These are phyloP conservation scores for Linderniella brevidens DNA, from an alignment of 257 asterid species.

Conservation along the genomic window DNA sequence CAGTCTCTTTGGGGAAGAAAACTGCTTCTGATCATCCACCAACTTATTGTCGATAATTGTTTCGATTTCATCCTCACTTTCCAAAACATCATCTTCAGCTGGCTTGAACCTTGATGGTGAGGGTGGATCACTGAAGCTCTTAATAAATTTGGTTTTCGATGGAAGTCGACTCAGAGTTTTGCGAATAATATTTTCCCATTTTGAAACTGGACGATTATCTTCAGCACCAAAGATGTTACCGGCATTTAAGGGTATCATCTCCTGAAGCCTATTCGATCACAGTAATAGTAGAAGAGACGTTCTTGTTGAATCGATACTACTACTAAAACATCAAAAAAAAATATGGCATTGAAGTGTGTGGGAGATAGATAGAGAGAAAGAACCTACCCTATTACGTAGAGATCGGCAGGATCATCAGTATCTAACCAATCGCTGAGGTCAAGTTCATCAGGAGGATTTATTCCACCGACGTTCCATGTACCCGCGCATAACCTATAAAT, in stretches of 20 bases:
- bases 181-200: conserved; percentile 84
- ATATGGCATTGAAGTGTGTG: too few relatives aligned
- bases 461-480: conserved; percentile 83
- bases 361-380: not conserved
- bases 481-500: conserved; percentile 29
- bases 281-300: not conserved
- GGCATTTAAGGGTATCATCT: conserved; percentile 87
- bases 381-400: conserved; percentile 70
- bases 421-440: conserved; percentile 72
- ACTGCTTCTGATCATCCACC: conserved; percentile 14
- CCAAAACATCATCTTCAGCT: conserved; percentile 50
- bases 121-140: conserved; percentile 75
- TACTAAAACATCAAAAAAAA: too few relatives aligned
- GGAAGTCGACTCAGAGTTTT: conserved; percentile 51
- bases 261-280: conserved; percentile 57
- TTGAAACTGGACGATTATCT: conserved; percentile 63
- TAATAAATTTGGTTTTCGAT: conserved; percentile 36
- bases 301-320: not conserved
- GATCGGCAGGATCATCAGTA: conserved; percentile 64
- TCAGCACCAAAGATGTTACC: conserved; percentile 91
- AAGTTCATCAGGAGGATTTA: conserved; percentile 47
- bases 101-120: conserved; percentile 81
- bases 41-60: conserved; percentile 20
- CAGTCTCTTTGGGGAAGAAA: conserved; percentile 35
- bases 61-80: conserved; percentile 51